Base-by-base conservation (phyloP, 176 grass and related monocot genomes). In the Eleusine coracana region DNA sequence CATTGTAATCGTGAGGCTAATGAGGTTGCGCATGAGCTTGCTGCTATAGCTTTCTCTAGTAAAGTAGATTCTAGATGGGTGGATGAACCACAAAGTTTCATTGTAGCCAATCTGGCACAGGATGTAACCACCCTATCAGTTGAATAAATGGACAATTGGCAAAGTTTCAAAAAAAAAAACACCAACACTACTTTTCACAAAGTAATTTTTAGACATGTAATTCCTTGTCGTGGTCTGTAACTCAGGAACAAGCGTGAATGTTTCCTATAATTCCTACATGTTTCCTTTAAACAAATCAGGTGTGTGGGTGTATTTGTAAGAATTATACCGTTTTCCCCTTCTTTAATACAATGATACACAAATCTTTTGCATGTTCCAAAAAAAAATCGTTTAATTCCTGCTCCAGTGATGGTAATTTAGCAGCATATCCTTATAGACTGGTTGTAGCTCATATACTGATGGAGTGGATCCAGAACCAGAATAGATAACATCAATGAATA, bases 361-460 rank as follows among this genome's bases (percentile, higher is more conserved):
- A 34, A 17, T 56, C 52, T 56, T 1, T 17, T 20, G 15, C 12
- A 14, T 50, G 48, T 50, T 50, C 2, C 12, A 50, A 1, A 50
- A 50, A 14, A 14, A 17, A 16, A 5, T 54, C 14, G 6, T 18
- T 15, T 34, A 56, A 7, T 56, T 56, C 16, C 52, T 20, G 27
- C 13, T 71, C 54, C 29, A 70, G 34, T 75, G 21, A 82, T 18
- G 16, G 59, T 13, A 56, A 12, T 75, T 39, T 71, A 46, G 77
- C 44, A 77, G 25, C 21, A 13, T 73, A 83, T 83, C 6, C 39
- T 61, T 21, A 55, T 56, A 71, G 17, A 38, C 4, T 48, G 42
- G 2, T 52, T 12, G 7, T 63, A 63, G 29, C 49, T 77, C 31
- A 51, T 59, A 82, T 50, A 38, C 41, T 34, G 50, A 45, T 55